These are phyloP conservation scores for Parsonsia alboflavescens DNA, from an alignment of 257 asterid species.

Conservation along the genomic window DNA sequence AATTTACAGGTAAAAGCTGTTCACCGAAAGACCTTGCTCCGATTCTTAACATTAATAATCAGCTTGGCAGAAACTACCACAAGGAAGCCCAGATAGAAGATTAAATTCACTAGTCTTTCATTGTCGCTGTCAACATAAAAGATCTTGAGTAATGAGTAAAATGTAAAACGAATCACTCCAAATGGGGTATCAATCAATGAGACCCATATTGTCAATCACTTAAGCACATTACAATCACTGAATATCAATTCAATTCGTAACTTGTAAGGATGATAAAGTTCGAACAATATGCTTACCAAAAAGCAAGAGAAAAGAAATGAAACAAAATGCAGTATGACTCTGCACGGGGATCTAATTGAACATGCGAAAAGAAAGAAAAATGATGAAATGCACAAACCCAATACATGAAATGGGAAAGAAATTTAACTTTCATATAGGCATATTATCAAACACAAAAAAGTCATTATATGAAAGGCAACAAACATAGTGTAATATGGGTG, in stretches of 20 bases:
- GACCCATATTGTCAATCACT: not conserved
- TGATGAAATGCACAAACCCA: not conserved
- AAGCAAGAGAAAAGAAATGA: not conserved
- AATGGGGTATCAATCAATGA: not conserved
- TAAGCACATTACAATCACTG: not conserved
- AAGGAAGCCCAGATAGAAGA: not conserved
- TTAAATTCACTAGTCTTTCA: not conserved
- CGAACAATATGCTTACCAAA: not conserved
- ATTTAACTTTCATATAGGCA: not conserved
- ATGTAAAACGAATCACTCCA: not conserved
- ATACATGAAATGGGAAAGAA: not conserved
- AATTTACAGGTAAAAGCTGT: not conserved
- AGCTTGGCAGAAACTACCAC: not conserved
- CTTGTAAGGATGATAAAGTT: not conserved
- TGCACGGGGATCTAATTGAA: not conserved
- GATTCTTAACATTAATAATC: not conserved
- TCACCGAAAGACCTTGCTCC: not conserved
- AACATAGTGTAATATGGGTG: not conserved
- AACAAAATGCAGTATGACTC: not conserved
- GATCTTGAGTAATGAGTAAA: not conserved
- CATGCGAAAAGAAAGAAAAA: not conserved
- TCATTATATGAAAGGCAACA: not conserved
- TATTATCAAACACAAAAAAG: constrained; percentile 3
- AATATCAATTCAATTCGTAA: no score
- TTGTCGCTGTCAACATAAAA: not conserved